Conservation (phyloP, 2,329 filamentous ascomycete genomes). For the Arthrobotrys megalospora region DNA sequence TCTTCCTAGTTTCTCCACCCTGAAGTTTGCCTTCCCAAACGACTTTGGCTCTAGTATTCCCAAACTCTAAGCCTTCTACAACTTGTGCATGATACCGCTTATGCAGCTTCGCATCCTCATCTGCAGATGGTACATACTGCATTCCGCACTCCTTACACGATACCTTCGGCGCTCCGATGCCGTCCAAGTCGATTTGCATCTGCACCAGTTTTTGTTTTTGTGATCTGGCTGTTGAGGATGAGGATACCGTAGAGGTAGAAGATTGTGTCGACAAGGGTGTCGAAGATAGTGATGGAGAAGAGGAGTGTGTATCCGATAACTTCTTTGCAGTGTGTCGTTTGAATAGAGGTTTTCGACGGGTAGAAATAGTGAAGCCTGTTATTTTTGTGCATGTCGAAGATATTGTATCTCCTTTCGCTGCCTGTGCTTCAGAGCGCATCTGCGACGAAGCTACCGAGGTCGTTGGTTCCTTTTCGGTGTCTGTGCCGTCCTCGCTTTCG, state of each 20-base stretch:
- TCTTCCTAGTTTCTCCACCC: not conserved
- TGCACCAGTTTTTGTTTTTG: slow-evolving; percentile 36
- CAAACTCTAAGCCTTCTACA: slow-evolving; percentile 74
- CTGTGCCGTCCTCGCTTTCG: not conserved
- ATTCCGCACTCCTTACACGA: slow-evolving; percentile 76
- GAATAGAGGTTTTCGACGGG: slow-evolving; percentile 48
- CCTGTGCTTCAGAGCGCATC: not conserved
- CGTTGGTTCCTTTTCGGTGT: not conserved
- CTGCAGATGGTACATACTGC: slow-evolving; percentile 76
- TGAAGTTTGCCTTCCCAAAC: slow-evolving; percentile 44
- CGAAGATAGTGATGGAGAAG: slow-evolving; percentile 3
- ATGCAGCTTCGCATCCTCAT: slow-evolving; percentile 76
- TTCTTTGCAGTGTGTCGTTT: slow-evolving; percentile 49
- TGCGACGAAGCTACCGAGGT: not conserved
- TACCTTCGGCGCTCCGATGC: slow-evolving; percentile 52
- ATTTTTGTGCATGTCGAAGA: slow-evolving; percentile 7
- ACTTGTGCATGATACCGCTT: slow-evolving; percentile 77
- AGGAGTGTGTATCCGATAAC: not conserved
- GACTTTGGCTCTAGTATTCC: slow-evolving; percentile 63
- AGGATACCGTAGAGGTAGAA: not conserved
- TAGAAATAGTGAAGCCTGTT: slow-evolving; percentile 45
- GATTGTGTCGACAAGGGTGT: slow-evolving; percentile 15
- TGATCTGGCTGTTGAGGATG: slow-evolving; percentile 1
- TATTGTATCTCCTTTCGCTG: not conserved
- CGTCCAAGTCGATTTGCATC: slow-evolving; percentile 60